A percentile compares a stretch with the other conserved stretches of the same genome.
These are phyloP conservation scores for Medicago arabica DNA, from an alignment of 306 rosid species.

Conservation along the genomic window DNA sequence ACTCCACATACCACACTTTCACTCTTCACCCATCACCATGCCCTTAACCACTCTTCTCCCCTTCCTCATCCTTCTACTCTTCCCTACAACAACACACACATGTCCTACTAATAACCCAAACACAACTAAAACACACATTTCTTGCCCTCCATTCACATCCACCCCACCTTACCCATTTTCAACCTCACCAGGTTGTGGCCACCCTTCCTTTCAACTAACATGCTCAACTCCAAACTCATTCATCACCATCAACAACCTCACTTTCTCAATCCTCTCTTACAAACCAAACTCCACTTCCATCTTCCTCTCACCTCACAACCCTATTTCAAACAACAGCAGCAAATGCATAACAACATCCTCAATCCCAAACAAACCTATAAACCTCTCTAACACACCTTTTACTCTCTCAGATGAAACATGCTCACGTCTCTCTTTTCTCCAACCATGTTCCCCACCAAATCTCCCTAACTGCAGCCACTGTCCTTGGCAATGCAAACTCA, in stretches of 20 bases:
- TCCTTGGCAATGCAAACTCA: conserved; percentile 77
- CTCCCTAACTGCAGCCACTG: conserved; percentile 73
- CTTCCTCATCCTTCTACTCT: conserved; percentile 1
- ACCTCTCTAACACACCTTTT: conserved; percentile 72
- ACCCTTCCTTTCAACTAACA: conserved; percentile 78
- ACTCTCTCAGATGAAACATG: conserved; percentile 65
- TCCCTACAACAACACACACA: conserved; percentile 25
- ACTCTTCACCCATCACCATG: conserved; percentile 22
- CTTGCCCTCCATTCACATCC: conserved; percentile 73
- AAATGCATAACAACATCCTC: conserved; percentile 50
- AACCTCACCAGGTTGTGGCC: conserved; percentile 74
- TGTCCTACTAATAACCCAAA: conserved; percentile 42
- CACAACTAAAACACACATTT: background rate
- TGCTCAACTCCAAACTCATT: conserved; percentile 63
- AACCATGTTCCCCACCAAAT: conserved; percentile 63
- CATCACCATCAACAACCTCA: conserved; percentile 63
- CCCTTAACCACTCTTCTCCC: conserved; percentile 7
- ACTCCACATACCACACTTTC: background rate
- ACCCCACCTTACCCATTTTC: conserved; percentile 75
- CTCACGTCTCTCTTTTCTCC: conserved; percentile 65
- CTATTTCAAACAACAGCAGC: background rate
- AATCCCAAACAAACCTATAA: conserved; percentile 60
- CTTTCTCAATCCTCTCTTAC: conserved; percentile 68
- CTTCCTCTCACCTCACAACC: conserved; percentile 55
- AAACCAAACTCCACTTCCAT: conserved; percentile 68